phyloP scores from a whole-genome alignment of 139 green algal genomes.

The Micractinium sp. region DNA sequence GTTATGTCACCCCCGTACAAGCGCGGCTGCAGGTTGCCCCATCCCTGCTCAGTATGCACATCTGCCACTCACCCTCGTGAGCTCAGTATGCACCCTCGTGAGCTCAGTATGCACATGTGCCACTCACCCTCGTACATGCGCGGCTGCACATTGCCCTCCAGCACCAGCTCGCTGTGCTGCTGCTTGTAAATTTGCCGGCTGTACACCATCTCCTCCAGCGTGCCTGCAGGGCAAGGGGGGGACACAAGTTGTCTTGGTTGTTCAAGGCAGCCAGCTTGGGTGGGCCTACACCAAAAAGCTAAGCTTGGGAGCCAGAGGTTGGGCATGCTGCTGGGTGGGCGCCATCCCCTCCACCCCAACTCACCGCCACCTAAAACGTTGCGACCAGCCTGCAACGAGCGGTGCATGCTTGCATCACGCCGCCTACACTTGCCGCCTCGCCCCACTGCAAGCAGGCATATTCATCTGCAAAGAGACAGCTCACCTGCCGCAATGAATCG shows the following conservation, averaged over 20 bases:
- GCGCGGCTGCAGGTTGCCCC: background rate
- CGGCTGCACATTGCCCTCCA: background rate
- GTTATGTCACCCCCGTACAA: background rate
- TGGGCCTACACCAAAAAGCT: no score
- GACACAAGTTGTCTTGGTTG: background rate
- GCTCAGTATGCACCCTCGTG: background rate
- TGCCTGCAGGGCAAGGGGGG: constrained; percentile 34
- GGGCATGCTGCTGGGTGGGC: no score
- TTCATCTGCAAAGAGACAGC: no score
- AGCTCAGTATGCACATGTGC: background rate
- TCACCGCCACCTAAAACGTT: no score
- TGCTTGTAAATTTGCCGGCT: constrained; percentile 56
- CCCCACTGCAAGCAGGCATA: no score
- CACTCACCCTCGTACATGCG: constrained; percentile 11
- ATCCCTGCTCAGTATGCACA: background rate
- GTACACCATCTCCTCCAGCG: constrained; percentile 71
- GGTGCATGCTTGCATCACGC: no score
- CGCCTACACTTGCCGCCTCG: no score
- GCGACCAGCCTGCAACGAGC: no score
- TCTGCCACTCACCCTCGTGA: background rate
- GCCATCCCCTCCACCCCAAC: no score
- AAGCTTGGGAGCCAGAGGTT: no score
- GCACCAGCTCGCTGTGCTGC: constrained; percentile 12
- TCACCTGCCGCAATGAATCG: constrained; percentile 11
- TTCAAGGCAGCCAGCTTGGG: no score